Evolutionary conservation across 2,329 filamentous ascomycete species (phyloP), one percentile per base, ranked within the genome.

Genomic region (Taxawa tesnikishii): DNA sequence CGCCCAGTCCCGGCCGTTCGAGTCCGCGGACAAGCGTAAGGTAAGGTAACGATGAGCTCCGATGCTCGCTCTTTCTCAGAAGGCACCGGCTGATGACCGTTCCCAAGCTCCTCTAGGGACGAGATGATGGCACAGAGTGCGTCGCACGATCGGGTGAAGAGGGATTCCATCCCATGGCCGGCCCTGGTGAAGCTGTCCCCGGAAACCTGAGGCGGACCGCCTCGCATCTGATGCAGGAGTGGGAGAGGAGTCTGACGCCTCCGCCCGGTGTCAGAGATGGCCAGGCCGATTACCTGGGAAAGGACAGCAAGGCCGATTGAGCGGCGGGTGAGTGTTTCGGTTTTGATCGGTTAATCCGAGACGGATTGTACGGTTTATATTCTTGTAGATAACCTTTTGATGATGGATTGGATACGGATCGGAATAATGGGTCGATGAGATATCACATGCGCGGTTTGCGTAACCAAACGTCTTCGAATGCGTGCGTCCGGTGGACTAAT

Each of bases 181-280:
- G 70, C 79, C 29, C 68, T 92, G 34, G 77, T 76, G 50, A 75
- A 78, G 41, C 59, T 85, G 26, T 71, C 74, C 6, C 81, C 85
- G 76, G 75, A 43, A 85, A 83, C 46, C 61, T 94, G 44, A 83
- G 84, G 51, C 72, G 75, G 23, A 88, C 83, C 1, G 83, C 87
- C n/a, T 81, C 77, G 21, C 81, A 79, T 40, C 66, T 94, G 36
- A 84, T 94, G 74, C 80, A 77, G 42, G 85, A 94, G 51, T 93
- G 84, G 83, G 88, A 96, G 60, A 83, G 75, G 54, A 82, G 73
- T 43, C 61, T 87, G 10, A 74, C 30, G 4, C 36, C 38, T 4
- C 23, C 34, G 3, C 27, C 23, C 4, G 33, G 25, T 5, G 28
- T 30, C 8, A 27, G 27, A 15, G 32, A 34, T 3, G 26, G 15